Percentiles rank a stretch among this genome's conserved stretches.
These are phyloP conservation scores for Musa troglodytarum DNA, from an alignment of 176 grass and related monocot species.

Conservation along the genomic window DNA sequence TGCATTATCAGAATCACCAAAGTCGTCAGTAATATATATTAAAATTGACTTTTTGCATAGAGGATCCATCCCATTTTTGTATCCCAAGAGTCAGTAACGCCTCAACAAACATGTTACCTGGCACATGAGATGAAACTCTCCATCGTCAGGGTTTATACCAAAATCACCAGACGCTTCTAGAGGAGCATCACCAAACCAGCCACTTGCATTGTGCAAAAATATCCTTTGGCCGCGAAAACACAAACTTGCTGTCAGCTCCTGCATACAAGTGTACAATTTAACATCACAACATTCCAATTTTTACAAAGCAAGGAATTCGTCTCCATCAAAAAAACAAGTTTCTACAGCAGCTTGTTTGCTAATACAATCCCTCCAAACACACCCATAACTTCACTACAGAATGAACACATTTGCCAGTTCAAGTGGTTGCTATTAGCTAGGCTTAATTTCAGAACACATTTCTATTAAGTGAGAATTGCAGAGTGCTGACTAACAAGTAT, in stretches of 20 bases:
- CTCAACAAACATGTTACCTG: slow-evolving; percentile 38
- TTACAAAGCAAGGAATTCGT: not conserved
- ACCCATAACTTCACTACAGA: not conserved
- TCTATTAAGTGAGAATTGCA: too few species aligned
- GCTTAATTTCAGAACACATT: too few species aligned
- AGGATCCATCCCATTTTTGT: not conserved
- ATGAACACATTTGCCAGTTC: not conserved
- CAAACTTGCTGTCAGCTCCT: slow-evolving; percentile 72
- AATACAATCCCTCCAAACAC: not conserved
- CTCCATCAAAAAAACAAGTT: not conserved
- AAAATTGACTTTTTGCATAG: too few species aligned
- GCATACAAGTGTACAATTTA: slow-evolving; percentile 17
- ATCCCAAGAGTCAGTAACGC: not conserved
- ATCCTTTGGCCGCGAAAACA: slow-evolving; percentile 95
- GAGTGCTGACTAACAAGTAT: too few species aligned
- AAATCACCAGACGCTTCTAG: slow-evolving; percentile 97
- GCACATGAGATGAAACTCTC: slow-evolving; percentile 99
- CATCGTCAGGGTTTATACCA: slow-evolving; percentile 84
- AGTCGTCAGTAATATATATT: not conserved
- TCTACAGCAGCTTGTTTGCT: not conserved
- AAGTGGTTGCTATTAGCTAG: too few species aligned
- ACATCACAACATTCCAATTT: not conserved
- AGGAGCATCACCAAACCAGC: slow-evolving; percentile 89
- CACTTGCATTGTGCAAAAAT: slow-evolving; percentile 96
- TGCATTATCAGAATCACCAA: not conserved